These are phyloP conservation scores for Phytophthora hybrid DNA, from an alignment of 352 stramenopile species.

Conservation along the genomic window DNA sequence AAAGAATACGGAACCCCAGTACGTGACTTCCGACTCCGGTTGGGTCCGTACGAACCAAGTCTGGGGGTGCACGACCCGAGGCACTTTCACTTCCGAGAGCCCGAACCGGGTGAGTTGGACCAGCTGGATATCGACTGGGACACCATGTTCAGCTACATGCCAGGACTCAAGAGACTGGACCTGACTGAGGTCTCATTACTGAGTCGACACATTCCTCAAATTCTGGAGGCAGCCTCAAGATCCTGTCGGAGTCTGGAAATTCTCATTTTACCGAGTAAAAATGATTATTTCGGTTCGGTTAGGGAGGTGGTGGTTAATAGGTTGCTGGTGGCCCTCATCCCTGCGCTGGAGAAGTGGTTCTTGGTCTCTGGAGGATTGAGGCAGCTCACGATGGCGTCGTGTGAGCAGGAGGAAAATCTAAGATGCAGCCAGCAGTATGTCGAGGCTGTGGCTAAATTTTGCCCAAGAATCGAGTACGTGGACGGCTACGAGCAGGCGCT, in stretches of 20 bases:
- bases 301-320: not conserved
- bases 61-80: not conserved
- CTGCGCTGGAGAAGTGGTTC: not conserved
- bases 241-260: not conserved
- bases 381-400: not conserved
- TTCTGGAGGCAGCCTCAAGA: not conserved
- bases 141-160: not conserved
- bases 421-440: not conserved
- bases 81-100: not conserved
- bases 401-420: not conserved
- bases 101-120: not conserved
- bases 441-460: not conserved
- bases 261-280: constrained; percentile 6
- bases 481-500: not conserved
- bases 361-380: not conserved
- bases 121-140: constrained; percentile 4
- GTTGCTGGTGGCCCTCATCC: not conserved
- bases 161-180: constrained; percentile 15
- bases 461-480: constrained; percentile 9
- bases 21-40: not conserved
- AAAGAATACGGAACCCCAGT: not conserved
- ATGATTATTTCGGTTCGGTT: not conserved
- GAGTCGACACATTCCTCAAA: constrained; percentile 1
- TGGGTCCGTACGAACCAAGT: not conserved
- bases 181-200: not conserved